These are phyloP conservation scores for Cladosporium velox DNA, from an alignment of 2,329 filamentous ascomycete species.

Conservation along the genomic window DNA sequence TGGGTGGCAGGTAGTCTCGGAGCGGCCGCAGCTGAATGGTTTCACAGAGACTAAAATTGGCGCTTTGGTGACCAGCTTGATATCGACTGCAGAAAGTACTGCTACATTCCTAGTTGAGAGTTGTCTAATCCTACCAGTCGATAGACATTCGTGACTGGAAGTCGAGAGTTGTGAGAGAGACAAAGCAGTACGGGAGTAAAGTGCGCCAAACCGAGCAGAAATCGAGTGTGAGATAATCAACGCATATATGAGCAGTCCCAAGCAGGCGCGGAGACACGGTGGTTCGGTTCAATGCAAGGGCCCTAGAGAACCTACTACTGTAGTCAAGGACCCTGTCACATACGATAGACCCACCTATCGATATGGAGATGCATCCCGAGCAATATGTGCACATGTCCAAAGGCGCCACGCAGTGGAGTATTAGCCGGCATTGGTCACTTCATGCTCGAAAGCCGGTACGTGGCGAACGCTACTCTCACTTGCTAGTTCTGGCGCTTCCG, in stretches of 20 bases:
- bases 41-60: conserved; percentile 9
- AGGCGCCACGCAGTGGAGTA: conserved; percentile 13
- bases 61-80: conserved; percentile 9
- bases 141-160: background rate
- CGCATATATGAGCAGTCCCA: conserved; percentile 19
- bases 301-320: conserved; percentile 12
- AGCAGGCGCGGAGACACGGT: conserved; percentile 20
- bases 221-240: conserved; percentile 11
- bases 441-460: background rate
- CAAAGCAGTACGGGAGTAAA: background rate
- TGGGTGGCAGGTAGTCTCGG: conserved; percentile 9
- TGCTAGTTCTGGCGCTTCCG: conserved; percentile 16
- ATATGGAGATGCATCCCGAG: conserved; percentile 18
- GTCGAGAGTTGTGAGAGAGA: background rate
- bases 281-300: conserved; percentile 20
- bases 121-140: background rate
- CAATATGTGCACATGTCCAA: conserved; percentile 19
- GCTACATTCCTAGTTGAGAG: conserved; percentile 8
- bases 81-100: background rate
- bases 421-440: conserved; percentile 14
- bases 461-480: conserved; percentile 11
- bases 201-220: conserved; percentile 7
- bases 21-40: conserved; percentile 7
- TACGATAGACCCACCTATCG: conserved; percentile 16
- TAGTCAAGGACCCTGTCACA: conserved; percentile 20